Base-by-base conservation (phyloP, 768 basidiomycete genomes). In the Melanogaster broomeanus region DNA sequence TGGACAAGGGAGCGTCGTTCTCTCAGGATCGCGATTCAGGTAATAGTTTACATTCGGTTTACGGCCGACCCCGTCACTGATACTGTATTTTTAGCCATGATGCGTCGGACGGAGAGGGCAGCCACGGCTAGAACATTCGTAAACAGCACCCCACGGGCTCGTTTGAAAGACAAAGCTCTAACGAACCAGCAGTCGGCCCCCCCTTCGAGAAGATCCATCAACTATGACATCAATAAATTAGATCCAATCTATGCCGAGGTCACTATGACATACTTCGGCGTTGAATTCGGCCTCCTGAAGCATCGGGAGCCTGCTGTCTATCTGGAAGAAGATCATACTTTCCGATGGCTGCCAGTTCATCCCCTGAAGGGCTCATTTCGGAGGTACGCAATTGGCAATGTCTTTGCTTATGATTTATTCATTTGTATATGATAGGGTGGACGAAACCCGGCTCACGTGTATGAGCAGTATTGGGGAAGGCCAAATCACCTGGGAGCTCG, bases 401-500 rank as follows among this genome's bases (percentile, higher is more conserved):
- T 7, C 3, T 7, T 6, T 31, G 1, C 8, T 6, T 3, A 28
- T 19, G n/a, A n/a, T n/a, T 8, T 0, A 12, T 24, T 24, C 22
- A 16, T 13, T 41, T 16, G 45, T 15, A 4, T n/a, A 6, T 2
- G 27, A 4, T 10, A 50, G 53, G 25, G 22, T 19, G 38, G n/a
- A 41, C 18, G 33, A 31, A 18, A 33, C 25, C n/a, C 21, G 10
- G 3, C 35, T 49, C 33, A 25, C 16, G 19, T 34, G 4, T 22
- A 19, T 21, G 16, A 19, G 33, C 3, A 34, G 18, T 11, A 21
- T 51, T 34, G 44, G 44, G 12, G 25, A 19, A 15, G 46, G 27
- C 19, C 19, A 15, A 1, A 51, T 43, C 11, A 48, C 42, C 28
- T 56, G 55, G 55, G 37, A 40, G 16, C 22, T 51, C 31, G 11